Conservation (phyloP, 108 stramenopile species). For the Nannochloropsis salina region DNA sequence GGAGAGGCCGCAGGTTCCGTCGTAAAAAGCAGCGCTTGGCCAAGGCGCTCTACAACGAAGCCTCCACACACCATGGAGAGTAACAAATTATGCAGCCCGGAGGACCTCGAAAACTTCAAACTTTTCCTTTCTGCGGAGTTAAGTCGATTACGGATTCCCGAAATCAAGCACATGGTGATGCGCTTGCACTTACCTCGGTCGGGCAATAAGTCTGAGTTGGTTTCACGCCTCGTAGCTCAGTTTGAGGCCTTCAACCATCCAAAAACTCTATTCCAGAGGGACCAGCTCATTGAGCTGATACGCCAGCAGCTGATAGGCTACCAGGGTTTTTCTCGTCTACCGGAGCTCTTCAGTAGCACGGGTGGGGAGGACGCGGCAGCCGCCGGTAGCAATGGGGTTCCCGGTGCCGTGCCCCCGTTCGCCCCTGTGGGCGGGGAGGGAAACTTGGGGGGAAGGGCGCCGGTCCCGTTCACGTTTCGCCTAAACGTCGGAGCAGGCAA, state of each 20-base stretch:
- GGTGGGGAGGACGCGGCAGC: not conserved
- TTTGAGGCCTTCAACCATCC: not conserved
- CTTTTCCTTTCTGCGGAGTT: not conserved
- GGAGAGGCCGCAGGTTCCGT: no score
- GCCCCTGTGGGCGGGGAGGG: no score
- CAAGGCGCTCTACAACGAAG: not conserved
- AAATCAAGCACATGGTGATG: not conserved
- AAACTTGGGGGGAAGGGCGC: no score
- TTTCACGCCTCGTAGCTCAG: not conserved
- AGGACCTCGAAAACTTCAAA: not conserved
- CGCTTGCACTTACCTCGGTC: not conserved
- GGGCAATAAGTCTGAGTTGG: conserved; percentile 12
- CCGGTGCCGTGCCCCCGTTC: not conserved
- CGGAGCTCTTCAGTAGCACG: no score
- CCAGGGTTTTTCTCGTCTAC: not conserved
- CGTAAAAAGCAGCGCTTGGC: no score
- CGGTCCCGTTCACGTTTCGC: no score
- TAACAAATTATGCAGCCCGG: not conserved
- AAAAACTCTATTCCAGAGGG: not conserved
- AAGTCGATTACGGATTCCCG: not conserved
- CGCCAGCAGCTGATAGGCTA: not conserved
- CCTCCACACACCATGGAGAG: not conserved
- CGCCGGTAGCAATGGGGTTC: not conserved
- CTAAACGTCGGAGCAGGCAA: not conserved
- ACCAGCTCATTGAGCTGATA: not conserved